These are phyloP conservation scores for Domatiomyces catenatus DNA, from an alignment of 2,329 filamentous ascomycete species.

Conservation along the genomic window DNA sequence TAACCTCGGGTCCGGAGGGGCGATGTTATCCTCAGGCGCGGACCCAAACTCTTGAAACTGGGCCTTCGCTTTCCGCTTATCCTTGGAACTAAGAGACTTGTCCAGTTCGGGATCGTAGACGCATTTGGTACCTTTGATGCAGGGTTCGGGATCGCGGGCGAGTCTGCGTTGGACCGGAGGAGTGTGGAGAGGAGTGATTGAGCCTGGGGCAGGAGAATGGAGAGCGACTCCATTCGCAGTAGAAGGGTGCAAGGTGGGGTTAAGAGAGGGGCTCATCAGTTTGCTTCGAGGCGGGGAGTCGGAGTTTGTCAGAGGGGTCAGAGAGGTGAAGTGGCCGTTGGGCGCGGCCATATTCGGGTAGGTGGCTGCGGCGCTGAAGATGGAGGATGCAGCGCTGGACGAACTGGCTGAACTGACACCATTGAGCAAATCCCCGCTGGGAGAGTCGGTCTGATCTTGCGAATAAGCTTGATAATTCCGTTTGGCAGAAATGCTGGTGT, in stretches of 20 bases:
- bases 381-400: slow-evolving; percentile 54
- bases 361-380: slow-evolving; percentile 46
- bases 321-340: slow-evolving; percentile 37
- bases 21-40: slow-evolving; percentile 59
- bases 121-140: slow-evolving; percentile 42
- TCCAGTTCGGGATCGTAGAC: slow-evolving; percentile 51
- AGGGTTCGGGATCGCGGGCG: slow-evolving; percentile 36
- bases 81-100: slow-evolving; percentile 41
- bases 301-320: slow-evolving; percentile 51
- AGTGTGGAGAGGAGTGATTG: slow-evolving; percentile 28
- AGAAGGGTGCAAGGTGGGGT: slow-evolving; percentile 4
- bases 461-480: slow-evolving; percentile 19
- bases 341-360: slow-evolving; percentile 40
- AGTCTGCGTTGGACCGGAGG: slow-evolving; percentile 32
- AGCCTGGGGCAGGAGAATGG: slow-evolving; percentile 14
- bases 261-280: slow-evolving; percentile 36
- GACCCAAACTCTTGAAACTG: slow-evolving; percentile 38
- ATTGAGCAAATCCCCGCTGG: slow-evolving; percentile 51
- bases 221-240: slow-evolving; percentile 18
- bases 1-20: slow-evolving; percentile 68
- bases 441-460: slow-evolving; percentile 20
- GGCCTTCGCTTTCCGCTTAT: slow-evolving; percentile 33
- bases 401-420: slow-evolving; percentile 59
- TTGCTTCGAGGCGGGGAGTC: slow-evolving; percentile 49
- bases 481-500: slow-evolving; percentile 7